phyloP scores from a whole-genome alignment of 805 yeast genomes.

The Kodamaea kaohsiungensis region DNA sequence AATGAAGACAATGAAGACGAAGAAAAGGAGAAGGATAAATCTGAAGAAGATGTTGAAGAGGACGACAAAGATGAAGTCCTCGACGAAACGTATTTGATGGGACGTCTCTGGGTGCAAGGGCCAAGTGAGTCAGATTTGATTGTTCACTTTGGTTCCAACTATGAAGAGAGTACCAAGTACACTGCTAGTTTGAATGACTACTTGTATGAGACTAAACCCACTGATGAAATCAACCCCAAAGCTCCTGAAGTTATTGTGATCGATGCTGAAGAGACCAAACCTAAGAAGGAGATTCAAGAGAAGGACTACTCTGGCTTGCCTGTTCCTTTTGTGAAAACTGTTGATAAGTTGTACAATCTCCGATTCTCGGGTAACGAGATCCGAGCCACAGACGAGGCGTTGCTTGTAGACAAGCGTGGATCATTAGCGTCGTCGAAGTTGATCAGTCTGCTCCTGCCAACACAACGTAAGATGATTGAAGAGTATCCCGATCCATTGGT shows the following conservation, averaged over 20 bases:
- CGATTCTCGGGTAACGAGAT: constrained; percentile 25
- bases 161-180: constrained; percentile 11
- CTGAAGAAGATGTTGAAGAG: constrained; percentile 26
- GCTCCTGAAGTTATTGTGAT: background rate
- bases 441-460: constrained; percentile 23
- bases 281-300: constrained; percentile 13
- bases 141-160: constrained; percentile 18
- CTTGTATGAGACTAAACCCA: background rate
- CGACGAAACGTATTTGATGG: constrained; percentile 70
- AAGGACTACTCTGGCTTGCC: constrained; percentile 29
- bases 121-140: constrained; percentile 56
- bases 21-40: constrained; percentile 19
- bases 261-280: constrained; percentile 9
- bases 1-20: constrained; percentile 39
- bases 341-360: constrained; percentile 29
- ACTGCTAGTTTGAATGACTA: background rate
- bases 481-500: constrained; percentile 62
- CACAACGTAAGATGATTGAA: constrained; percentile 65
- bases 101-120: constrained; percentile 89
- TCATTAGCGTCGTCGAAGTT: constrained; percentile 3
- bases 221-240: background rate
- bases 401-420: constrained; percentile 1
- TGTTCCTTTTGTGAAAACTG: constrained; percentile 21
- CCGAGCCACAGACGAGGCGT: background rate
- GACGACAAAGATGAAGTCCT: constrained; percentile 47